Percentiles rank a stretch among this genome's conserved stretches.
Evolutionary conservation across 2,329 filamentous ascomycete species (phyloP).

Genomic region (Chaetomium sp.): DNA sequence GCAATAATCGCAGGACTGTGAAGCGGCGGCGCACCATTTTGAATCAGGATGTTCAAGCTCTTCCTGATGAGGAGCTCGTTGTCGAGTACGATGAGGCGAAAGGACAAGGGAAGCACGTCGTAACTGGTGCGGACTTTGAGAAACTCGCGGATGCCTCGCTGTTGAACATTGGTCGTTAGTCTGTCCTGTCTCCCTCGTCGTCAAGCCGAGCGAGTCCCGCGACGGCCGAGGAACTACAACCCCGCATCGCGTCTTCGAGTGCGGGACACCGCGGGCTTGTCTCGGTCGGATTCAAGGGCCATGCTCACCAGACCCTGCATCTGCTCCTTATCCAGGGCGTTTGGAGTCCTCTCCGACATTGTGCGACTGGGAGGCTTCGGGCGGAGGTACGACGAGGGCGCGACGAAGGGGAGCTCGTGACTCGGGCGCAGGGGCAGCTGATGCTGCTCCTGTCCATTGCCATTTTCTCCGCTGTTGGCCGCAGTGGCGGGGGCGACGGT

Average conservation of each 20-base stretch:
- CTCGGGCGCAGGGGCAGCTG: conserved; percentile 27
- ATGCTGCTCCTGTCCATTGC: conserved; percentile 14
- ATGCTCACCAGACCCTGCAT: conserved; percentile 66
- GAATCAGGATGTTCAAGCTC: conserved; percentile 88
- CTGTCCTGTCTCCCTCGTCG: no score
- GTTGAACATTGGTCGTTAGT: conserved; percentile 15
- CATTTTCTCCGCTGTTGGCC: conserved; percentile 15
- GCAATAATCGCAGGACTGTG: neutral
- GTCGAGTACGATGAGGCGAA: conserved; percentile 91
- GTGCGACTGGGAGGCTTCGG: conserved; percentile 36
- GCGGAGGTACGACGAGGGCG: conserved; percentile 53
- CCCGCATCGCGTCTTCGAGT: conserved; percentile 18
- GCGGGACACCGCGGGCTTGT: conserved; percentile 5
- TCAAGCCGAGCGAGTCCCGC: no score
- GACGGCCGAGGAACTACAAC: conserved; percentile 14
- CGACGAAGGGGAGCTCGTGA: conserved; percentile 51
- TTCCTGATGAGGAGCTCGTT: conserved; percentile 94
- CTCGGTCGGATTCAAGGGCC: conserved; percentile 7
- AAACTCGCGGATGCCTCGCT: conserved; percentile 92
- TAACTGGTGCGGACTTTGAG: conserved; percentile 95
- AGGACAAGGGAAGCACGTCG: conserved; percentile 93
- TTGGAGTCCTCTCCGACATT: conserved; percentile 42
- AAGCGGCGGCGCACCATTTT: conserved; percentile 63
- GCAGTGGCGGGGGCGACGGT: conserved; percentile 13
- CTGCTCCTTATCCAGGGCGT: conserved; percentile 67